These are phyloP conservation scores for Monilinia polystroma DNA, from an alignment of 2,329 filamentous ascomycete species.

Conservation along the genomic window DNA sequence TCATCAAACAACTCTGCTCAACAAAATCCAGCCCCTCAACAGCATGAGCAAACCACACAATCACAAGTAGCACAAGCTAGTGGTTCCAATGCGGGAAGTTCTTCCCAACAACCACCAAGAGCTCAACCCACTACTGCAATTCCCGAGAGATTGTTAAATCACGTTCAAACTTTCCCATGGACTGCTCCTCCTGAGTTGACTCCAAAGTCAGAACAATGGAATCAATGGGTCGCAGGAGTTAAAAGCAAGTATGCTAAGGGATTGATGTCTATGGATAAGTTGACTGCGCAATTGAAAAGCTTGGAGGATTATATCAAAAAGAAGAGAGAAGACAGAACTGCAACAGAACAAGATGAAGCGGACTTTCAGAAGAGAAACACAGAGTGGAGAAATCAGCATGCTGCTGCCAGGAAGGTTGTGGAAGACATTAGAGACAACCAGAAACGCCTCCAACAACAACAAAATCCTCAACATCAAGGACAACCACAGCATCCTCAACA, in stretches of 20 bases:
- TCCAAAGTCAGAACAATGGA: conserved; percentile 45
- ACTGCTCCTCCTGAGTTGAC: conserved; percentile 46
- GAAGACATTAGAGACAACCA: conserved; percentile 47
- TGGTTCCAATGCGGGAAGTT: conserved; percentile 25
- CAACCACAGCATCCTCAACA: conserved; percentile 13
- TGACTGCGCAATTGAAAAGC: conserved; percentile 44
- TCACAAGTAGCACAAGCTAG: conserved; percentile 20
- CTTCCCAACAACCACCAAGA: conserved; percentile 25
- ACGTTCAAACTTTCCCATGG: conserved; percentile 51
- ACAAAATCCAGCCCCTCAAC: conserved; percentile 18
- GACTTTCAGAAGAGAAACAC: conserved; percentile 48
- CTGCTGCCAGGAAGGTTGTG: conserved; percentile 50
- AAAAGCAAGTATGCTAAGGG: conserved; percentile 50
- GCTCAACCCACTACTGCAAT: conserved; percentile 25
- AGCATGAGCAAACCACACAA: conserved; percentile 27
- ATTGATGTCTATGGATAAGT: conserved; percentile 51
- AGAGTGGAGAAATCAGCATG: conserved; percentile 47
- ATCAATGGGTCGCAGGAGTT: conserved; percentile 51
- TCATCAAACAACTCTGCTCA: conserved; percentile 2
- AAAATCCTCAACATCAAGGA: conserved; percentile 13
- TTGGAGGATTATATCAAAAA: conserved; percentile 48
- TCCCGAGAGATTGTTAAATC: conserved; percentile 43
- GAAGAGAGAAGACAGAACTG: conserved; percentile 46
- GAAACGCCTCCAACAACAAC: conserved; percentile 28
- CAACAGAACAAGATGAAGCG: conserved; percentile 49